A percentile compares a stretch with the other conserved stretches of the same genome.
Evolutionary conservation across 2,329 filamentous ascomycete species (phyloP).

Genomic region (Ceratocystiopsis minuta): DNA sequence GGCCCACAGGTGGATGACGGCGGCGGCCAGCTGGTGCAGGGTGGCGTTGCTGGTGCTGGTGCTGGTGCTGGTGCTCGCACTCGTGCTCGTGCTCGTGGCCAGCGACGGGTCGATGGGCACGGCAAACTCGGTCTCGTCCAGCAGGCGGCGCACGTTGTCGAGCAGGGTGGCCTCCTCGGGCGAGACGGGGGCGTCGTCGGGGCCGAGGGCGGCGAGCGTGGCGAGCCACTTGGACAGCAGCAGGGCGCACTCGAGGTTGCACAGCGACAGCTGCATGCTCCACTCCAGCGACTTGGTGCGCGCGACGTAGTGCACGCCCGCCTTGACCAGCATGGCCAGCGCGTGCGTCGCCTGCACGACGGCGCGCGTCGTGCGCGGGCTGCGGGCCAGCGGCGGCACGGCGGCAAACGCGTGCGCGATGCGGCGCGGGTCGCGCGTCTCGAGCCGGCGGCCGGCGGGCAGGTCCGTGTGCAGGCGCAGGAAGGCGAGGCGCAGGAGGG

Average conservation of each 20-base stretch:
- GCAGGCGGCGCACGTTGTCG: constrained; percentile 37
- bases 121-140: constrained; percentile 45
- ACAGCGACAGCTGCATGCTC: constrained; percentile 45
- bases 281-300: constrained; percentile 42
- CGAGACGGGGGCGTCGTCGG: constrained; percentile 29
- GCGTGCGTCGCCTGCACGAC: constrained; percentile 52
- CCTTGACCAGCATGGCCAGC: constrained; percentile 46
- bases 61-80: no score
- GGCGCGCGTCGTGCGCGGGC: constrained; percentile 40
- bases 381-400: constrained; percentile 39
- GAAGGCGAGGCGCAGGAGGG: constrained; percentile 40
- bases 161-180: constrained; percentile 36
- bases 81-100: no score
- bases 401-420: constrained; percentile 44
- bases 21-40: constrained; percentile 36
- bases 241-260: constrained; percentile 43
- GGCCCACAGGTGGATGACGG: constrained; percentile 41
- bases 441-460: constrained; percentile 41
- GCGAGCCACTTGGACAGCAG: constrained; percentile 43
- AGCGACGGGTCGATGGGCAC: constrained; percentile 40
- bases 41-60: constrained; percentile 28
- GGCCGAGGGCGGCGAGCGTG: constrained; percentile 33
- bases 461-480: constrained; percentile 50
- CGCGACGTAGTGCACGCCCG: constrained; percentile 43
- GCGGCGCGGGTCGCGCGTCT: constrained; percentile 42